Evolutionary conservation across 2,329 filamentous ascomycete species (phyloP), one percentile per base, ranked within the genome.

Genomic region (Botrytis fragariae): DNA sequence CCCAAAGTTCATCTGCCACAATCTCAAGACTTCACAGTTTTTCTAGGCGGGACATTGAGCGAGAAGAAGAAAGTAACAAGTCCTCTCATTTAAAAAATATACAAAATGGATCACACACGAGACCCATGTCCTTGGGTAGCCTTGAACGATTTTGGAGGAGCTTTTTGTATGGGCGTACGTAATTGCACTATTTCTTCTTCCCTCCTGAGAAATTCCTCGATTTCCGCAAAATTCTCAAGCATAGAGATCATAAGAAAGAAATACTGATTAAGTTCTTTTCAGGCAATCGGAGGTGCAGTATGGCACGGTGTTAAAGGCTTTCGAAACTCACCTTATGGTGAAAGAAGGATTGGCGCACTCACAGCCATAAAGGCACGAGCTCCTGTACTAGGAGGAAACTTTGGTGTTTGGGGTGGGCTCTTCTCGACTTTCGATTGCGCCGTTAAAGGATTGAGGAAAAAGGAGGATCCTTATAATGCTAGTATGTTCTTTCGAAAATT

Each of bases 221-320:
- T 18, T 64, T n/a, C 22, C 29, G 29, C 37, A 18, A 25, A 64
- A 35, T 59, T 39, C 25, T 45, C 7, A 45, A 45, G 9, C 18
- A 6, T 10, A 60, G 29, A 72, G 25, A 3, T 48, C 22, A 48
- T 54, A 16, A 29, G 22, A 45, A 29, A 54, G 22, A 32, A 80
- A 69, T 57, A 45, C 78, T 77, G 69, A 79, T 73, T 35, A 69
- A 18, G 48, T 68, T 67, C 59, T 60, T 32, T 20, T 32, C 37
- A 93, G 90, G 90, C 90, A 75, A 91, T 93, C 78, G 91, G 91
- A 80, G 92, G 92, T 80, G 92, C 93, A 80, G 92, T 98, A 82
- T 98, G 95, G 95, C 95, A 98, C 85, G 95, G 95, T 80, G 92
- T 98, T 77, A 99, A 99, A 86, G 96, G 95, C 74, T 96, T 94